Evolutionary conservation across 2,329 filamentous ascomycete species (phyloP), one percentile per base, ranked within the genome.

Genomic region (Fusarium begoniae): DNA sequence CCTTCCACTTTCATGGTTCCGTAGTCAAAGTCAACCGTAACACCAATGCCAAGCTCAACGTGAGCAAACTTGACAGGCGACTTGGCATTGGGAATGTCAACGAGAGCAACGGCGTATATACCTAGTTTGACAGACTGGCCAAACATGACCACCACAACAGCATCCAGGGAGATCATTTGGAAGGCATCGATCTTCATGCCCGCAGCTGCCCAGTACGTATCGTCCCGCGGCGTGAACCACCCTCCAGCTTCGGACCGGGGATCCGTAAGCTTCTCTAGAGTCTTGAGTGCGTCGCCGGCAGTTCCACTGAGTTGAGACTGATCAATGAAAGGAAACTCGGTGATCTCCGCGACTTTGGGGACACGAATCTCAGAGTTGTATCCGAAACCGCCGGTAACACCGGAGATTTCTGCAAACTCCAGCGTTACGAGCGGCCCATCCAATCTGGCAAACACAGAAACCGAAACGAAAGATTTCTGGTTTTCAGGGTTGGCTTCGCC

Each of bases 1-100:
- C 70, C 83, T 30, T 84, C 79, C 9, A 82, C 30, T 50, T 75
- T 78, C 26, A 84, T 59, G 5, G 57, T 53, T 5, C 80, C 81
- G 9, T 63, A 57, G 12, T 38, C 60, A 8, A 82, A 60, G 62
- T 84, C 79, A 6, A 84, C 9, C 1, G 67, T 70, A 3, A 74
- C 74, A 3, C 61, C 56, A 24, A 84, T 71, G 14, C 75, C 80
- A 3, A 84, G 68, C 66, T 84, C 77, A 12, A 70, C 66, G 18
- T 73, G 63, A 13, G 58, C 65, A 41, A 78, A 54, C 14, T 62
- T 63, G 24, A 63, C 43, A 8, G 20, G 28, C 1, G 14, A 37
- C 0, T 53, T 35, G 2, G 41, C 17, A 6, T 18, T 37, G 5
- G 69, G 65, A 14, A 62, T 57, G 12, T 65, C 55, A 22, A 28